Evolutionary conservation across 2,329 filamentous ascomycete genomes (phyloP).

Genomic region (Rosellinia necatrix): DNA sequence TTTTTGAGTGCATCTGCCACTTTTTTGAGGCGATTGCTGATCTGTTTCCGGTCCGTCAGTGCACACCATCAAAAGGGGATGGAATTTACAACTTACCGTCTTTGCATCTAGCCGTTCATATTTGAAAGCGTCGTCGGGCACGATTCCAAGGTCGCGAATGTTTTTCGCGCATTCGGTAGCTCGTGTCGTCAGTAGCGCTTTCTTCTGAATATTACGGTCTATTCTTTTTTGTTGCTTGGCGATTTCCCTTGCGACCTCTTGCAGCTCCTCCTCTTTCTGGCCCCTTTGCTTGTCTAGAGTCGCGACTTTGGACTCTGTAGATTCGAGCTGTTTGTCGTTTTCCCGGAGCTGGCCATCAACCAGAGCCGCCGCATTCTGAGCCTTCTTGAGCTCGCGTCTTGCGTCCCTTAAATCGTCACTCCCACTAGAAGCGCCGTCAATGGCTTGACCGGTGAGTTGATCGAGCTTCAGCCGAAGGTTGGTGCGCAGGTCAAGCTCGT

Average conservation of each 20-base stretch:
- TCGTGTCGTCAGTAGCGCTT: slow-evolving; percentile 76
- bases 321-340: slow-evolving; percentile 74
- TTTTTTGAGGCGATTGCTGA: slow-evolving; percentile 76
- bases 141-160: slow-evolving; percentile 88
- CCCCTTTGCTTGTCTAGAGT: slow-evolving; percentile 52
- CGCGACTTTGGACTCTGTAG: slow-evolving; percentile 45
- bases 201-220: slow-evolving; percentile 90
- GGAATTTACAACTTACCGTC: slow-evolving; percentile 57
- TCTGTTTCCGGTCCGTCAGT: slow-evolving; percentile 47
- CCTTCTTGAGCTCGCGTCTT: slow-evolving; percentile 79
- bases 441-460: slow-evolving; percentile 77
- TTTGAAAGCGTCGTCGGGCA: slow-evolving; percentile 93
- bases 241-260: slow-evolving; percentile 77
- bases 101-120: slow-evolving; percentile 84
- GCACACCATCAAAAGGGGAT: not conserved
- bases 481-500: slow-evolving; percentile 87
- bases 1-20: slow-evolving; percentile 94
- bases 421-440: slow-evolving; percentile 67
- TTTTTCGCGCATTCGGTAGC: slow-evolving; percentile 82
- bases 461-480: slow-evolving; percentile 87
- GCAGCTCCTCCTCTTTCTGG: slow-evolving; percentile 72
- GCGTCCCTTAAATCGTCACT: slow-evolving; percentile 74
- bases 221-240: slow-evolving; percentile 86
- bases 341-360: slow-evolving; percentile 73
- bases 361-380: slow-evolving; percentile 68